Conservation (phyloP, 495 filamentous ascomycete genomes). For the Penicillium waksmanii region DNA sequence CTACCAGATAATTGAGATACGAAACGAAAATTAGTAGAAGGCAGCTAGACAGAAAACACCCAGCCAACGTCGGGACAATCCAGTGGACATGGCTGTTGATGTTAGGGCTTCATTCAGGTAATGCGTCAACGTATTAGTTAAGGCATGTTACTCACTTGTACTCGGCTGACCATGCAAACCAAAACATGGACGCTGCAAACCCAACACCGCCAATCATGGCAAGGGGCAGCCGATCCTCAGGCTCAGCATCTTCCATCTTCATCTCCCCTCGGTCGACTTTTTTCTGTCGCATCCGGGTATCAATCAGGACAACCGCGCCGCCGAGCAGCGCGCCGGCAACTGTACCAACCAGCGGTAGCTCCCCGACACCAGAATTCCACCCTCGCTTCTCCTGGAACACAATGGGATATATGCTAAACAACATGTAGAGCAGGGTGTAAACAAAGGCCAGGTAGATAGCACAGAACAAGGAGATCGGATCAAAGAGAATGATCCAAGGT, state of each 20-base stretch:
- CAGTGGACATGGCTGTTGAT: slow-evolving; percentile 46
- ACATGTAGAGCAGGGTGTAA: slow-evolving; percentile 61
- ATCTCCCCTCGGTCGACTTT: slow-evolving; percentile 40
- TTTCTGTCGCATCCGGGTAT: slow-evolving; percentile 20
- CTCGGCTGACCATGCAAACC: slow-evolving; percentile 59
- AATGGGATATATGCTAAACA: slow-evolving; percentile 22
- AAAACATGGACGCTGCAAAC: slow-evolving; percentile 59
- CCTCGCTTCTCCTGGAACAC: slow-evolving; percentile 46
- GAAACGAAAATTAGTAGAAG: slow-evolving; percentile 44
- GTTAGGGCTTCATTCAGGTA: slow-evolving; percentile 46
- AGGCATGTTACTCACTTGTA: slow-evolving; percentile 37
- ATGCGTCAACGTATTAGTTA: slow-evolving; percentile 30
- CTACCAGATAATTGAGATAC: slow-evolving; percentile 34
- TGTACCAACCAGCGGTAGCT: slow-evolving; percentile 56
- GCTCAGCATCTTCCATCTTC: slow-evolving; percentile 33
- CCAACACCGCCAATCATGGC: slow-evolving; percentile 62
- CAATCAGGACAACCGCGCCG: slow-evolving; percentile 36
- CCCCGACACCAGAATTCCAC: slow-evolving; percentile 53
- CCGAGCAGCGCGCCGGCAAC: slow-evolving; percentile 51
- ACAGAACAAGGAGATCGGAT: slow-evolving; percentile 48
- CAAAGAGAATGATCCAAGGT: slow-evolving; percentile 49
- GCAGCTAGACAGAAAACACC: slow-evolving; percentile 35
- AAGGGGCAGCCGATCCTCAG: slow-evolving; percentile 46
- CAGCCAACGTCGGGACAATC: slow-evolving; percentile 51
- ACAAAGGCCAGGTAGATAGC: slow-evolving; percentile 56